These are phyloP conservation scores for Maudiozyma serrabonitensis DNA, from an alignment of 805 yeast genomes.

Conservation along the genomic window DNA sequence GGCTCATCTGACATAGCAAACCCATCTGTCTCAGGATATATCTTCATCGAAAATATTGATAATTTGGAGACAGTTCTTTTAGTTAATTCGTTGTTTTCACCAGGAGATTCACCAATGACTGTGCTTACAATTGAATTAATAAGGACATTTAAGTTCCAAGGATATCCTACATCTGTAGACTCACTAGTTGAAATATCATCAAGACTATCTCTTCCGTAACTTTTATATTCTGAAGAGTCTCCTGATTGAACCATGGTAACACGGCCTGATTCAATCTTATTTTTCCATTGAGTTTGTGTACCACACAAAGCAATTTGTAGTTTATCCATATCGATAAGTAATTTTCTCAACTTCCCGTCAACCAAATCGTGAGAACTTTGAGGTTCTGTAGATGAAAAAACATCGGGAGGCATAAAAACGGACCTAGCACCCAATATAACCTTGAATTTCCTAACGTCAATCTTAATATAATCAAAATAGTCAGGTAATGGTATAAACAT, in stretches of 20 bases:
- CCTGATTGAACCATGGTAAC: conserved; percentile 16
- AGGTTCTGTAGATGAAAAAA: conserved; percentile 25
- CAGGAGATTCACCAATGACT: conserved; percentile 28
- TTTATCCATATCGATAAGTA: conserved; percentile 21
- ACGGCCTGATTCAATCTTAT: conserved; percentile 12
- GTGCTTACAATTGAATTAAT: conserved; percentile 20
- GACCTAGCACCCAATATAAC: conserved; percentile 35
- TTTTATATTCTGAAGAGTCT: conserved; percentile 5
- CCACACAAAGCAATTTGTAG: conserved; percentile 19
- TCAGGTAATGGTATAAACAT: conserved; percentile 27
- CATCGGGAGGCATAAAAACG: conserved; percentile 33
- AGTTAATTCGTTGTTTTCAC: conserved; percentile 17
- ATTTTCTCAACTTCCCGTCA: conserved; percentile 31
- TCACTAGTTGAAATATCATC: conserved; percentile 23
- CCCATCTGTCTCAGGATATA: conserved; percentile 20
- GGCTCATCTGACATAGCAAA: conserved; percentile 14
- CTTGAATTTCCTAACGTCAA: conserved; percentile 18
- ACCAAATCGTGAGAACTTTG: conserved; percentile 34
- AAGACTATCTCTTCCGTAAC: conserved; percentile 9
- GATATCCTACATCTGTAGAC: conserved; percentile 26
- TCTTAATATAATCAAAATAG: conserved; percentile 24
- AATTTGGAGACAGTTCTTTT: conserved; percentile 28
- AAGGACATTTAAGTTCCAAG: conserved; percentile 20
- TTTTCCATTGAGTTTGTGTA: conserved; percentile 21
- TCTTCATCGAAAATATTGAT: conserved; percentile 17